Base-by-base conservation (phyloP, 2,329 filamentous ascomycete genomes). In the Xylariaceae sp. region DNA sequence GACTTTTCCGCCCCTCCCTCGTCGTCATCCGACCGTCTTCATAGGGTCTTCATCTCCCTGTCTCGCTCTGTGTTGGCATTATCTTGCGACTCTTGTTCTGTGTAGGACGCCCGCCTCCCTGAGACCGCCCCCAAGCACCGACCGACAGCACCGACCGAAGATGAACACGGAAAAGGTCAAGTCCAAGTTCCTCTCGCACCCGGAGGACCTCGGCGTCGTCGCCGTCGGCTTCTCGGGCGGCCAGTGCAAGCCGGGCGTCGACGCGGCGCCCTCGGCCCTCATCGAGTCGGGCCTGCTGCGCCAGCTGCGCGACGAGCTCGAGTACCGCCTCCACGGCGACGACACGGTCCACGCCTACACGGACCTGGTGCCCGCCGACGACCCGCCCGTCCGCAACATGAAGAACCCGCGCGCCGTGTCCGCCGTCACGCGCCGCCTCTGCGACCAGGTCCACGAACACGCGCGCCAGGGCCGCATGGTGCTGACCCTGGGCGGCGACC, bases 141-240 rank as follows among this genome's bases (percentile, higher is more conserved):
- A n/a, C n/a, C n/a, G n/a, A n/a, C n/a, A n/a, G n/a, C n/a, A n/a
- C n/a, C n/a, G 17, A 27, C 13, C 11, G 7, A 42, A 18, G n/a
- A 70, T 73, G 65, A 67, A 70, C 50, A 72, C 68, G 33, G 68
- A 68, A 36, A 67, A 70, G 57, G 57, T 75, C 45, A 58, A 65
- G 46, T 71, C 69, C 57, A 88, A 83, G 55, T 96, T 95, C 67
- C 81, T 96, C 49, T 70, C 80, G 44, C 72, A 80, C 55, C 75
- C 79, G 19, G 72, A 84, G 54, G 80, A 96, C 53, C 72, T 98
- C 44, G 92, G 90, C 42, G 75, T 98, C 36, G 87, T 96, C 23
- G 88, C 90, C 31, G 92, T 96, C 23, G 90, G 90, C 43, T 98
- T 96, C 69, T 94, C 88, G 34, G 90, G 90, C 46, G 92, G 92